Evolutionary conservation across 1,139 yeast species (phyloP), one percentile per base, ranked within the genome.

Genomic region (Hemisphaericaspora subhashii): DNA sequence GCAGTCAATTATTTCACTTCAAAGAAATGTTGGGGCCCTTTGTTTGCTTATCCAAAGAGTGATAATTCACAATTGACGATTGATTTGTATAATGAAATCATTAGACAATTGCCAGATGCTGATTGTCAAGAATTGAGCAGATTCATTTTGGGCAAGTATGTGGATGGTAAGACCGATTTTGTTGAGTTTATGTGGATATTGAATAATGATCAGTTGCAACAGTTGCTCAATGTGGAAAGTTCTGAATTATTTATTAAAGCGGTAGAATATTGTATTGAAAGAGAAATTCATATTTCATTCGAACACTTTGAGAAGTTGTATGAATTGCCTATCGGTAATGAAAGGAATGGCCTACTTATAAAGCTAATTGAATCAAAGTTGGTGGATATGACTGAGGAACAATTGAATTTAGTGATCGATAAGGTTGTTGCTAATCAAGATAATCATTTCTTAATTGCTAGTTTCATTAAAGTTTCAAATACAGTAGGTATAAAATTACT

Each of bases 371-470:
- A 60, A 40, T 42, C 44, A 4, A 46, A 58, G 26, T 55, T 61
- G 35, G 51, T 64, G 4, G 46, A 48, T 6, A 52, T 60, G 44
- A 52, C 51, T 31, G 49, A 58, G 24, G 46, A 48, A 29, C 47
- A 55, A 36, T 49, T 54, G 26, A 48, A 50, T 27, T 38, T 45
- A 27, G 36, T 51, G 18, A 26, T 45, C 13, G 43, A 47, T 1
- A 49, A 53, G 26, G 43, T 60, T 12, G 36, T 58, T 12, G 34
- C 42, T 2, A 44, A 42, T 20, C 40, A 45, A 6, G 30, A 45
- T 5, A 45, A 57, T 31, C 53, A 55, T 23, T 54, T 45, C 37
- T 53, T 62, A n/a, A 51, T 65, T 18, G 52, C 55, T 20, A 47
- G 52, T 31, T 48, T 58, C n/a, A 48, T 60, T 22, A 38, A 42